Evolutionary conservation across 1,139 yeast genomes (phyloP).

Genomic region (Diutina catenulata): DNA sequence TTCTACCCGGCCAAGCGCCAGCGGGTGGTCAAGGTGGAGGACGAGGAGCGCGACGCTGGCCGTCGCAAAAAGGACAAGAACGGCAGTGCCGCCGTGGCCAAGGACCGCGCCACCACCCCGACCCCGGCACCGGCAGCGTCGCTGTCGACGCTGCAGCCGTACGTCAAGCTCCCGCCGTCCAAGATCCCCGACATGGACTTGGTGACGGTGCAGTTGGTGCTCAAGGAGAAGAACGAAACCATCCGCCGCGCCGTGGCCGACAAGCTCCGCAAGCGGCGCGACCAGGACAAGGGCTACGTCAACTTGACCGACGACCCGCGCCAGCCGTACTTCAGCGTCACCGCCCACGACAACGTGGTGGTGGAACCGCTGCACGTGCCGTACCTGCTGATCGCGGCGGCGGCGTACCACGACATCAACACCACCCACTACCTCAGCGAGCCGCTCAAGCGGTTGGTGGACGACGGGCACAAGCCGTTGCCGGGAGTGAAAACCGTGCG

Average conservation of each 20-base stretch:
- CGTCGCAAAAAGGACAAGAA: not conserved
- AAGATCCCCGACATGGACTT: slow-evolving; percentile 89
- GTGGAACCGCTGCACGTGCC: slow-evolving; percentile 59
- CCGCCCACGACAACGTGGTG: slow-evolving; percentile 32
- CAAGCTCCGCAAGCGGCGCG: slow-evolving; percentile 62
- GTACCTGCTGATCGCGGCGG: slow-evolving; percentile 65
- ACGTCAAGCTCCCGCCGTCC: slow-evolving; percentile 78
- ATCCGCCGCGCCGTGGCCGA: slow-evolving; percentile 75
- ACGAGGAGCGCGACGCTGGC: slow-evolving; percentile 19
- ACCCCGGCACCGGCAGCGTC: not conserved
- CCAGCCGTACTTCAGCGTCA: slow-evolving; percentile 71
- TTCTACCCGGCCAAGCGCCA: slow-evolving; percentile 71
- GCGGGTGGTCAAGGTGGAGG: slow-evolving; percentile 32
- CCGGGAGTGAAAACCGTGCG: slow-evolving; percentile 35
- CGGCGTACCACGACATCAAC: slow-evolving; percentile 61
- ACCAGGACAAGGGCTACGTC: slow-evolving; percentile 62
- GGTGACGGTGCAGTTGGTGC: slow-evolving; percentile 66
- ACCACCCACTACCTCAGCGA: slow-evolving; percentile 40
- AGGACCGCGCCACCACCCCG: not conserved
- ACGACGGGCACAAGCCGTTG: slow-evolving; percentile 28
- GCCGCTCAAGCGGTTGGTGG: slow-evolving; percentile 26
- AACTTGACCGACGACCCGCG: slow-evolving; percentile 87
- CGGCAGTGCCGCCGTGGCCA: not conserved
- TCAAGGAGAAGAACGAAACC: slow-evolving; percentile 66
- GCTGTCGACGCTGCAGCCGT: slow-evolving; percentile 26